Conservation (phyloP, 805 yeast genomes). For the Candida parachauliodes region DNA sequence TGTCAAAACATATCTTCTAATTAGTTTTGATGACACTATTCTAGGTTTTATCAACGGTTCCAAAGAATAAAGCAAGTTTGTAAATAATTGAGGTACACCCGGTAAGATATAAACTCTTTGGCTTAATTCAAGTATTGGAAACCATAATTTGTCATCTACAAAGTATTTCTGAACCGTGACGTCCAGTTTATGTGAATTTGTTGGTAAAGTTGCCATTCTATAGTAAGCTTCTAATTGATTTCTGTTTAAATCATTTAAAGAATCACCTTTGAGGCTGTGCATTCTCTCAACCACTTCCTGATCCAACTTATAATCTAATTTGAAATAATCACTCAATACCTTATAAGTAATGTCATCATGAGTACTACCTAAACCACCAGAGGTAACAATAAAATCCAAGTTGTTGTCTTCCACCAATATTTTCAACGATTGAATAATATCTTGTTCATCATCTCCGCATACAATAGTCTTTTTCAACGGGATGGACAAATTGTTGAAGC, state of each 20-base stretch:
- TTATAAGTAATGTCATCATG: slow-evolving; percentile 88
- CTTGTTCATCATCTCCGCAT: slow-evolving; percentile 71
- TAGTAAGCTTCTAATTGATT: slow-evolving; percentile 59
- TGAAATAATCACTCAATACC: slow-evolving; percentile 64
- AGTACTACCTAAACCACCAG: slow-evolving; percentile 81
- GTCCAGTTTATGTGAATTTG: slow-evolving; percentile 3
- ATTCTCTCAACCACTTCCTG: slow-evolving; percentile 56
- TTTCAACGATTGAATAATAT: slow-evolving; percentile 53
- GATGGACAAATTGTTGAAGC: slow-evolving; percentile 61
- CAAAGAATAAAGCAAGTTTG: slow-evolving; percentile 45
- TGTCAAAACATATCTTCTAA: slow-evolving; percentile 62
- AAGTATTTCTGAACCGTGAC: slow-evolving; percentile 39
- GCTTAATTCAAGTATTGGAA: slow-evolving; percentile 73
- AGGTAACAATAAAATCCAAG: slow-evolving; percentile 67
- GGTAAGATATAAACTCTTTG: slow-evolving; percentile 70
- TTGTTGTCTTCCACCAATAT: slow-evolving; percentile 40
- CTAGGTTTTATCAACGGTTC: slow-evolving; percentile 31
- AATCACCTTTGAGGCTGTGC: slow-evolving; percentile 44
- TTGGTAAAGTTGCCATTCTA: slow-evolving; percentile 79
- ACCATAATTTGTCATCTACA: slow-evolving; percentile 62
- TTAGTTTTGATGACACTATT: slow-evolving; percentile 14
- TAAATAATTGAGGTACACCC: slow-evolving; percentile 78
- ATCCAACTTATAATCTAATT: slow-evolving; percentile 49
- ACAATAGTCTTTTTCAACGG: slow-evolving; percentile 64
- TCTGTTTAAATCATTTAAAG: slow-evolving; percentile 25